A percentile compares a stretch with the other conserved stretches of the same genome.
phyloP scores from a whole-genome alignment of 495 filamentous ascomycete genomes.

The Aspergillus conjunctus region DNA sequence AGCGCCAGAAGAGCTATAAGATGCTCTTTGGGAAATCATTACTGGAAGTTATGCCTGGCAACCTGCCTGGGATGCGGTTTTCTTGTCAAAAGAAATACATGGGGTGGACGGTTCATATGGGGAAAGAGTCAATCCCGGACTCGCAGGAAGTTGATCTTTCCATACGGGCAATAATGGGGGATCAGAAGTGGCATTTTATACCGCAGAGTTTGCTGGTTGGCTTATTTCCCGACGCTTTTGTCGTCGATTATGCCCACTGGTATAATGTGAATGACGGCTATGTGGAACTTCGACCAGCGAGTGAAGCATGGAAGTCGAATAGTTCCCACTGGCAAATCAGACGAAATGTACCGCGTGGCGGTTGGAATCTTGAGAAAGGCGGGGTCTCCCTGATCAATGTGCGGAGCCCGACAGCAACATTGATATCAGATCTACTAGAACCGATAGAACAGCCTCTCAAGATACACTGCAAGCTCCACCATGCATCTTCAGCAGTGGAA shows the following conservation, averaged over 20 bases:
- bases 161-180: conserved; percentile 18
- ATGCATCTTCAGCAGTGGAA: conserved; percentile 25
- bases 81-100: conserved; percentile 33
- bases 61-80: conserved; percentile 47
- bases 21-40: conserved; percentile 43
- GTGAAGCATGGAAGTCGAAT: conserved; percentile 43
- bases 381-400: conserved; percentile 32
- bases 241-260: conserved; percentile 59
- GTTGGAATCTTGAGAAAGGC: conserved; percentile 20
- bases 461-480: conserved; percentile 33
- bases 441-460: conserved; percentile 36
- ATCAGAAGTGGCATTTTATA: conserved; percentile 45
- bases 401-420: conserved; percentile 32
- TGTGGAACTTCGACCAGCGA: conserved; percentile 54
- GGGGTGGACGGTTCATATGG: conserved; percentile 43
- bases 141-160: conserved; percentile 25
- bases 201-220: conserved; percentile 40
- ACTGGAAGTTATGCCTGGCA: conserved; percentile 47
- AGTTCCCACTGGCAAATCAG: conserved; percentile 35
- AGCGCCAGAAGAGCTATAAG: conserved; percentile 40
- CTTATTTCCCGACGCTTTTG: conserved; percentile 50
- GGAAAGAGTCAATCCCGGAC: conserved; percentile 22
- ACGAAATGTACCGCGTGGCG: neutral
- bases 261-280: conserved; percentile 43
- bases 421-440: conserved; percentile 35